These are phyloP conservation scores for Moelleriella libera DNA, from an alignment of 2,329 filamentous ascomycete genomes.

Conservation along the genomic window DNA sequence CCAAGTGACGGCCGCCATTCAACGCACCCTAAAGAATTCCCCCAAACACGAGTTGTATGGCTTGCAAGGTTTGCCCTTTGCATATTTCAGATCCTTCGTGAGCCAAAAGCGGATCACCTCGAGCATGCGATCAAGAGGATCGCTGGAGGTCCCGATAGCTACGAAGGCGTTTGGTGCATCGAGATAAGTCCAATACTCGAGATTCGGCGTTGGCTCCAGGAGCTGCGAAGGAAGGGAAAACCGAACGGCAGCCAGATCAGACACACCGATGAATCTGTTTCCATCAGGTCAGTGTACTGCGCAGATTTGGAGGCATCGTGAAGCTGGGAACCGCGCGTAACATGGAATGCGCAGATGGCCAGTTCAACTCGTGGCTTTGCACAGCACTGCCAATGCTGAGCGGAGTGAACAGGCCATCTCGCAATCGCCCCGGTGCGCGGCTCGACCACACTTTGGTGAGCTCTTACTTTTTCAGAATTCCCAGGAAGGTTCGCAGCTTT, in stretches of 20 bases:
- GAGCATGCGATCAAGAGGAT: conserved; percentile 84
- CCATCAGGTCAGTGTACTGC: neutral
- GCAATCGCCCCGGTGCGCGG: too few species aligned
- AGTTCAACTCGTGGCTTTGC: too few species aligned
- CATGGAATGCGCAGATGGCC: too few species aligned
- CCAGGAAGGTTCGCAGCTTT: conserved; percentile 79
- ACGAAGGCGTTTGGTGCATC: conserved; percentile 86
- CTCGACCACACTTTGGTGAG: too few species aligned
- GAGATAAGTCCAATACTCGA: conserved; percentile 99
- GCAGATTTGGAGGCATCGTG: too few species aligned
- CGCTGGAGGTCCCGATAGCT: conserved; percentile 74
- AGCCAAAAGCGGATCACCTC: conserved; percentile 96
- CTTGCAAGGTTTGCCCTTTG: conserved; percentile 97
- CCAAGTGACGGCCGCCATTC: too few species aligned
- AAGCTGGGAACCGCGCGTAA: too few species aligned
- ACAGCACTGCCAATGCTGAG: too few species aligned
- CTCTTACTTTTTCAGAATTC: conserved; percentile 73
- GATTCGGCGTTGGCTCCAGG: conserved; percentile 87
- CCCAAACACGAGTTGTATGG: conserved; percentile 95
- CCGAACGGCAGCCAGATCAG: conserved; percentile 87
- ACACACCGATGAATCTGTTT: conserved; percentile 78
- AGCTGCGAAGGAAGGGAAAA: conserved; percentile 94
- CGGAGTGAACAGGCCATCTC: too few species aligned
- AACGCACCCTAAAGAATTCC: conserved; percentile 82
- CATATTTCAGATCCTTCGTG: conserved; percentile 97